These are phyloP conservation scores for Trichoderma sp. DNA, from an alignment of 2,329 filamentous ascomycete species.

Conservation along the genomic window DNA sequence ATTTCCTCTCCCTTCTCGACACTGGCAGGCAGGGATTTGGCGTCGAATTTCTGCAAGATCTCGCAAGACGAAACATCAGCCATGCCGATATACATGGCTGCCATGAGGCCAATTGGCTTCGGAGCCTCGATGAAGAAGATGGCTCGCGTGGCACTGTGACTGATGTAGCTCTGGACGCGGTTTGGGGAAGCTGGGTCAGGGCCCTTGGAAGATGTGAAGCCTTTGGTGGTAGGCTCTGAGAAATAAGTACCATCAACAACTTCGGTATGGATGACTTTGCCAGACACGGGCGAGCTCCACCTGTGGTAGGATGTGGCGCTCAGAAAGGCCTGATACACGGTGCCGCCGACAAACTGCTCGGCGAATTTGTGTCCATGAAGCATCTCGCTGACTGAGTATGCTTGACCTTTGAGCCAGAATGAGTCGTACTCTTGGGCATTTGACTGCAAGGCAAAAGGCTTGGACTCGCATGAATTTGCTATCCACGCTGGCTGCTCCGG, in stretches of 20 bases:
- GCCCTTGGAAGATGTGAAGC: constrained; percentile 16
- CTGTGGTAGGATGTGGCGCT: constrained; percentile 64
- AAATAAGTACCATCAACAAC: constrained; percentile 62
- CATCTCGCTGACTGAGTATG: constrained; percentile 62
- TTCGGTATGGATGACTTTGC: constrained; percentile 52
- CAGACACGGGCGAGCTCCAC: constrained; percentile 63
- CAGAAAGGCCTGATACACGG: constrained; percentile 66
- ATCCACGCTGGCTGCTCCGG: constrained; percentile 37
- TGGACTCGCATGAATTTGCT: constrained; percentile 62
- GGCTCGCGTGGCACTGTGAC: constrained; percentile 60
- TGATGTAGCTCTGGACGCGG: constrained; percentile 60
- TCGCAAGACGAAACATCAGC: constrained; percentile 67
- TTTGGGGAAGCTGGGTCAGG: constrained; percentile 25
- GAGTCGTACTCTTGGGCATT: constrained; percentile 51
- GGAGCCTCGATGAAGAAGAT: constrained; percentile 67
- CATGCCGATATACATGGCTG: constrained; percentile 68
- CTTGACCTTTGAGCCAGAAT: constrained; percentile 66
- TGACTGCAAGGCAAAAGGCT: constrained; percentile 47
- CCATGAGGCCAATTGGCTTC: constrained; percentile 64
- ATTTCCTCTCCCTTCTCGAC: constrained; percentile 61
- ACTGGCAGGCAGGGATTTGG: background rate
- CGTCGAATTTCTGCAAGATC: constrained; percentile 37
- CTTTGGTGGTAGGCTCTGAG: constrained; percentile 42
- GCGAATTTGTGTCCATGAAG: constrained; percentile 50
- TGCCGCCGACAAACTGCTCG: constrained; percentile 55